phyloP scores from a whole-genome alignment of 1,284 basidiomycete genomes.

The Xerocomus nothofagi region DNA sequence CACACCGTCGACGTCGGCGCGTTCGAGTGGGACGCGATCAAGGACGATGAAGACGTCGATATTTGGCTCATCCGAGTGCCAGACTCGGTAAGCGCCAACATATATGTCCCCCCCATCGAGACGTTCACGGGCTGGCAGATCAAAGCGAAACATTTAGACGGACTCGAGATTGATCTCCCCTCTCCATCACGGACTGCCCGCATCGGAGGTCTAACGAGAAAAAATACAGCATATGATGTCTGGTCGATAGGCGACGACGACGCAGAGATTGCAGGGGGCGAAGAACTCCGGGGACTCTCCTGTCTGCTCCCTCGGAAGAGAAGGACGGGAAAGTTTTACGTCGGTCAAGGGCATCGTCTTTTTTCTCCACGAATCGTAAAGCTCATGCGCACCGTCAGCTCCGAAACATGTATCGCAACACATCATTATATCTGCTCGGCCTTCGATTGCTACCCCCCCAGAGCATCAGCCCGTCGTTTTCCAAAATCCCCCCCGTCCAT shows the following conservation, averaged over 20 bases:
- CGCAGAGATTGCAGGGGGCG: constrained; percentile 47
- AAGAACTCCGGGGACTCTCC: constrained; percentile 59
- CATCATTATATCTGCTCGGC: constrained; percentile 55
- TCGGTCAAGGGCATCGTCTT: constrained; percentile 41
- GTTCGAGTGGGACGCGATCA: constrained; percentile 68
- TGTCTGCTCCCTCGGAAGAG: constrained; percentile 63
- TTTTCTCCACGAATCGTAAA: no score
- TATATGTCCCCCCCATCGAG: neutral
- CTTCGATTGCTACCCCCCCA: constrained; percentile 39
- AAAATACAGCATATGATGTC: constrained; percentile 57
- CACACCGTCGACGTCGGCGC: constrained; percentile 41
- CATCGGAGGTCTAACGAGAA: constrained; percentile 52
- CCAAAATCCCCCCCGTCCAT: constrained; percentile 56
- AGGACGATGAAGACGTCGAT: constrained; percentile 60
- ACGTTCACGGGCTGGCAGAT: constrained; percentile 41
- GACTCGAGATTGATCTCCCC: constrained; percentile 46
- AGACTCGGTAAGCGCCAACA: constrained; percentile 49
- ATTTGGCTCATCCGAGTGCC: constrained; percentile 71
- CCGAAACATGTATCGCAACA: constrained; percentile 58
- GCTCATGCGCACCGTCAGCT: constrained; percentile 38
- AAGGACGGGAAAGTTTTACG: constrained; percentile 58
- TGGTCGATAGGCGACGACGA: constrained; percentile 57
- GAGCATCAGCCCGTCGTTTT: constrained; percentile 31
- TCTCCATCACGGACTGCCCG: constrained; percentile 37
- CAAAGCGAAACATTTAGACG: constrained; percentile 60